phyloP scores from a whole-genome alignment of 2,329 filamentous ascomycete genomes.

The Colletotrichum liaoningense region DNA sequence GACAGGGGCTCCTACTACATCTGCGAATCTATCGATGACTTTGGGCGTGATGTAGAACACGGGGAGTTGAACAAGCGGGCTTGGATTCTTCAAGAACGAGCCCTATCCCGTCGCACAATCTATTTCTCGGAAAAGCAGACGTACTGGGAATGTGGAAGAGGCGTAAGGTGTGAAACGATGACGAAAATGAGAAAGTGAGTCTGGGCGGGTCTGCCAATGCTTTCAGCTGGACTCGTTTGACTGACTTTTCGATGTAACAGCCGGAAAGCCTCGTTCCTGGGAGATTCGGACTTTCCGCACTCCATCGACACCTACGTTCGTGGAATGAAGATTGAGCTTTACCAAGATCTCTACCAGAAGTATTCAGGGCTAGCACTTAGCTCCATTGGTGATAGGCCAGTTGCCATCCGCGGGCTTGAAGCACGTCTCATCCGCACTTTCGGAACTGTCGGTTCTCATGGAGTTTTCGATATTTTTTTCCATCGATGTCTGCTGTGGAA shows the following conservation, averaged over 20 bases:
- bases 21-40: conserved; percentile 47
- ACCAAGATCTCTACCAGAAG: neutral
- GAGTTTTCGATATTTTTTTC: neutral
- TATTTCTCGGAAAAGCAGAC: conserved; percentile 49
- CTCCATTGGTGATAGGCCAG: neutral
- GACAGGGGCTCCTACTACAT: conserved; percentile 19
- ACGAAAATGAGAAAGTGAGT: conserved; percentile 47
- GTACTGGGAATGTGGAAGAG: conserved; percentile 51
- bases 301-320: neutral
- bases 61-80: conserved; percentile 46
- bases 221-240: neutral
- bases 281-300: neutral
- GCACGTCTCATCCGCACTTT: neutral
- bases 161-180: conserved; percentile 49
- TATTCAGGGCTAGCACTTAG: neutral
- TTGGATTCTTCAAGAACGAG: conserved; percentile 54
- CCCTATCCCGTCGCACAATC: conserved; percentile 48
- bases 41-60: conserved; percentile 44
- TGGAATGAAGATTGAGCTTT: conserved; percentile 9
- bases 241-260: neutral
- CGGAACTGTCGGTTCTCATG: neutral
- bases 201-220: conserved; percentile 41
- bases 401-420: conserved; percentile 15
- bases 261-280: conserved; percentile 1
- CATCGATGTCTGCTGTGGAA: conserved; percentile 7